Conservation (phyloP, 345 rosid species). For the Boechera retrofracta region DNA sequence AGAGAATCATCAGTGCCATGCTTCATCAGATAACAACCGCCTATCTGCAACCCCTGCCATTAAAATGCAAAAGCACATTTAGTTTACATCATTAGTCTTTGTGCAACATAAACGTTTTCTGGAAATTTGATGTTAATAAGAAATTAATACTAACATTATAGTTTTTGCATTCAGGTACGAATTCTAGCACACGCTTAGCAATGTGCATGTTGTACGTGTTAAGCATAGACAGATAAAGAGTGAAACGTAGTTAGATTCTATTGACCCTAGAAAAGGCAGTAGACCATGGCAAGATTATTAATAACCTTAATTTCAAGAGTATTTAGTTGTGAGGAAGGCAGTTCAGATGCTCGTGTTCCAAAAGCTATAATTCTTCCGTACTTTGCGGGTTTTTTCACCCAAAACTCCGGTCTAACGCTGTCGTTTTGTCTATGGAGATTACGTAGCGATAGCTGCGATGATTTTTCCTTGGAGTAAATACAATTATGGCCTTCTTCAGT, state of each 20-base stretch:
- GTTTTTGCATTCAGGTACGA: constrained; percentile 28
- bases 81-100: constrained; percentile 3
- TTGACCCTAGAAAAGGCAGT: not conserved
- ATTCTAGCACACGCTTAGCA: constrained; percentile 63
- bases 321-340: constrained; percentile 55
- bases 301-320: constrained; percentile 21
- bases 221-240: not conserved
- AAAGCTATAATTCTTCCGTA: constrained; percentile 75
- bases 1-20: constrained; percentile 56
- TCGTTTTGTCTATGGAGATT: constrained; percentile 43
- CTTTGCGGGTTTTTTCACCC: constrained; percentile 49
- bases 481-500: constrained; percentile 62
- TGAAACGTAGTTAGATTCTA: not conserved
- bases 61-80: constrained; percentile 25
- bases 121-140: not conserved
- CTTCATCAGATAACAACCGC: constrained; percentile 65
- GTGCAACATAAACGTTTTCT: not conserved
- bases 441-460: constrained; percentile 23
- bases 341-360: constrained; percentile 54
- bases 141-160: constrained; percentile 40
- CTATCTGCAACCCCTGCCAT: constrained; percentile 77
- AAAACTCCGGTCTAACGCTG: constrained; percentile 42
- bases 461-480: constrained; percentile 47
- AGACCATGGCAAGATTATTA: not conserved
- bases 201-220: constrained; percentile 38